Evolutionary conservation across 2,329 filamentous ascomycete species (phyloP).

Genomic region (Colletotrichum sp.): DNA sequence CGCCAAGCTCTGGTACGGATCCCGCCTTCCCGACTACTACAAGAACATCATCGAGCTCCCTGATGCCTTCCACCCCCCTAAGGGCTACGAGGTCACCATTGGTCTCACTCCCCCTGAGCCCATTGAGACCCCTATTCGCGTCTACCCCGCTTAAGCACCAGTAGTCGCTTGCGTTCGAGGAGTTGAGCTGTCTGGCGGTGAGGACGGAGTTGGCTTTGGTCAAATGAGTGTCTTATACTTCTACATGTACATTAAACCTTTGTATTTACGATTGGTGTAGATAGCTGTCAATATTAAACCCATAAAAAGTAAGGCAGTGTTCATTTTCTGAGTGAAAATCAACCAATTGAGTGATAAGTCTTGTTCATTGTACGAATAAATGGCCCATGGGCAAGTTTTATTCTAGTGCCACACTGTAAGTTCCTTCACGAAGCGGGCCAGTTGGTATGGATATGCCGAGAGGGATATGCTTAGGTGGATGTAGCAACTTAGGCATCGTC

Average conservation of each 20-base stretch:
- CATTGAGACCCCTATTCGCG: background rate
- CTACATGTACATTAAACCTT: background rate
- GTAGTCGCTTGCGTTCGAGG: background rate
- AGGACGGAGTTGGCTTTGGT: background rate
- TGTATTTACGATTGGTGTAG: background rate
- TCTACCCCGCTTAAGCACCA: background rate
- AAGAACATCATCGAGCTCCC: constrained; percentile 41
- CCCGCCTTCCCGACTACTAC: constrained; percentile 46
- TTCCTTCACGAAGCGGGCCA: background rate
- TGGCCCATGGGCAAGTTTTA: background rate
- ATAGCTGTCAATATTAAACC: background rate
- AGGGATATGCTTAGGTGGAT: too few relatives aligned
- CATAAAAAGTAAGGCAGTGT: background rate
- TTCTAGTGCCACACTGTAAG: rapidly evolving
- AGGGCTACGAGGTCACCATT: constrained; percentile 33
- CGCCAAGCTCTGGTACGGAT: constrained; percentile 40
- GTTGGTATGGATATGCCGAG: background rate
- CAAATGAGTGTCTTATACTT: background rate
- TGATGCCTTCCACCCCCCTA: constrained; percentile 49
- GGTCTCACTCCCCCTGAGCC: background rate
- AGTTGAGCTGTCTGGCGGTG: background rate
- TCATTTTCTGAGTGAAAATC: too few relatives aligned
- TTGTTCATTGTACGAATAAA: rapidly evolving
- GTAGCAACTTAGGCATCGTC: too few relatives aligned
- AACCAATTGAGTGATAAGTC: background rate